Evolutionary conservation across 1,284 basidiomycete species (phyloP).

Genomic region (Cutaneotrichosporon dermatis): DNA sequence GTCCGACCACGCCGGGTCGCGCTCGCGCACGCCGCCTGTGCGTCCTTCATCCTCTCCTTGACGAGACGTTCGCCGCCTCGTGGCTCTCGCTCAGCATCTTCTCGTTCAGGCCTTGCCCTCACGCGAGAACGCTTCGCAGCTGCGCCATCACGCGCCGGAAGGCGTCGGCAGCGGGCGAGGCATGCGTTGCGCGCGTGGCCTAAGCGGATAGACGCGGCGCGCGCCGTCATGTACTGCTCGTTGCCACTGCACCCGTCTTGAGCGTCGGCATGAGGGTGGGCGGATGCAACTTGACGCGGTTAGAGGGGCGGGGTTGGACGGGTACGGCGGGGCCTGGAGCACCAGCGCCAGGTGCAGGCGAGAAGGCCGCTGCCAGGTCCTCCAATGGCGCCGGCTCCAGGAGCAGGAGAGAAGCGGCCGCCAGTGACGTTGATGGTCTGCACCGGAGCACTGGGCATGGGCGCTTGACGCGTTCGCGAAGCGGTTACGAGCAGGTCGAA

Average conservation of each 20-base stretch:
- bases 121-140: slow-evolving; percentile 88
- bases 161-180: slow-evolving; percentile 89
- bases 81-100: slow-evolving; percentile 82
- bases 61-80: slow-evolving; percentile 74
- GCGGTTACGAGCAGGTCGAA: slow-evolving; percentile 70
- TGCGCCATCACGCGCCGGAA: slow-evolving; percentile 88
- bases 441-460: slow-evolving; percentile 31
- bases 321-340: slow-evolving; percentile 52
- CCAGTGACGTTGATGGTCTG: slow-evolving; percentile 20
- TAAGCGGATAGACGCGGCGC: slow-evolving; percentile 77
- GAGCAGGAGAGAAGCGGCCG: slow-evolving; percentile 31
- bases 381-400: slow-evolving; percentile 7
- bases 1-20: slow-evolving; percentile 72
- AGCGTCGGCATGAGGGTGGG: slow-evolving; percentile 83
- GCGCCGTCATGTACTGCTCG: slow-evolving; percentile 78
- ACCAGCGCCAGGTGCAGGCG: neutral
- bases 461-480: slow-evolving; percentile 59
- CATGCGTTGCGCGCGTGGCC: slow-evolving; percentile 91
- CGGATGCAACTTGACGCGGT: slow-evolving; percentile 72
- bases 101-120: slow-evolving; percentile 90
- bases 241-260: slow-evolving; percentile 76
- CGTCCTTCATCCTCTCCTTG: slow-evolving; percentile 67
- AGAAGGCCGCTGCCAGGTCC: slow-evolving; percentile 44
- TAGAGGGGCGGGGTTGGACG: slow-evolving; percentile 68
- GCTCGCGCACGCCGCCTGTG: slow-evolving; percentile 68